Evolutionary conservation across 441 rosid genomes (phyloP).

Genomic region (Eruca vesicaria): DNA sequence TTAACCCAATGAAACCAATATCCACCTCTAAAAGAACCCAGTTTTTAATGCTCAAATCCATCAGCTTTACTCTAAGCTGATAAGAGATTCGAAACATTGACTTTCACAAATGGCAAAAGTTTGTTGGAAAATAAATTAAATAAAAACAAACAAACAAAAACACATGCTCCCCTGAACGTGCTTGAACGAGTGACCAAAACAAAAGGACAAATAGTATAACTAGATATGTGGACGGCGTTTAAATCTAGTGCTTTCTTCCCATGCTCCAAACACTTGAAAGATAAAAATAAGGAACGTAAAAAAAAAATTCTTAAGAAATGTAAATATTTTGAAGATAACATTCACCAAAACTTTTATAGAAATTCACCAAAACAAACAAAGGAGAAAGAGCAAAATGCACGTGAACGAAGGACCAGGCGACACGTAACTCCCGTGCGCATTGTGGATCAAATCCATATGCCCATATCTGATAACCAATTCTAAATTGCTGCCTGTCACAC

Average conservation of each 20-base stretch:
- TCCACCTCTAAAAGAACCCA: background rate
- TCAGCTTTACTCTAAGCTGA: background rate
- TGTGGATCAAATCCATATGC: background rate
- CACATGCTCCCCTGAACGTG: background rate
- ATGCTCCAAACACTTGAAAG: background rate
- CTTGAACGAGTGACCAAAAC: background rate
- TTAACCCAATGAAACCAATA: background rate
- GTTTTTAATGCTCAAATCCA: background rate
- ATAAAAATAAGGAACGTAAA: background rate
- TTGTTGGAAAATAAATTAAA: background rate
- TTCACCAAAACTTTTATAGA: background rate
- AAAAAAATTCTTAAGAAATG: too few species aligned
- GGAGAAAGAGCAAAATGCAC: constrained; percentile 1
- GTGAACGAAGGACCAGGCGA: background rate
- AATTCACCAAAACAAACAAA: background rate
- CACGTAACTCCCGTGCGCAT: background rate
- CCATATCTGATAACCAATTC: background rate
- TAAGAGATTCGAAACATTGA: background rate
- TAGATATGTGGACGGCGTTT: background rate
- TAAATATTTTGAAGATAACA: too few species aligned
- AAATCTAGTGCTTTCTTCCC: background rate
- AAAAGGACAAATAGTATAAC: background rate
- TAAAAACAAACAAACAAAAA: background rate
- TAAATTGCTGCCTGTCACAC: background rate
- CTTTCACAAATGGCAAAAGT: background rate